Evolutionary conservation across 2,329 filamentous ascomycete genomes (phyloP).

Genomic region (Thelonectria olida): DNA sequence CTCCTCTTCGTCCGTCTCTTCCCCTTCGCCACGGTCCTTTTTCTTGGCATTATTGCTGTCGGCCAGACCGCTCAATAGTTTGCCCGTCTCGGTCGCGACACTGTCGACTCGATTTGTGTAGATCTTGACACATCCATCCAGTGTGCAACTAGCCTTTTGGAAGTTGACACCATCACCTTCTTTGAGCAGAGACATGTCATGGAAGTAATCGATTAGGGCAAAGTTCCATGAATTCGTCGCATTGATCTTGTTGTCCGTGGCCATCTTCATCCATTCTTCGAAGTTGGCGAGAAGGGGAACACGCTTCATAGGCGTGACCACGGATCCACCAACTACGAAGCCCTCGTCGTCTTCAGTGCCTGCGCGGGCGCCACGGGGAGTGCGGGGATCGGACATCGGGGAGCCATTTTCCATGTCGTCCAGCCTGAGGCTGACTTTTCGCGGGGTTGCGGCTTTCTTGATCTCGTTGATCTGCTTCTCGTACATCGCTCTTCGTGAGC

Average conservation of each 20-base stretch:
- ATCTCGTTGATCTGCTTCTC: constrained; percentile 93
- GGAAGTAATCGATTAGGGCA: constrained; percentile 99
- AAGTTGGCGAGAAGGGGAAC: constrained; percentile 97
- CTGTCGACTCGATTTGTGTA: constrained; percentile 99
- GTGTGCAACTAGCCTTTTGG: constrained; percentile 95
- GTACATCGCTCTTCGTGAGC: constrained; percentile 87
- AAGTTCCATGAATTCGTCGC: constrained; percentile 99
- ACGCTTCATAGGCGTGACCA: constrained; percentile 94
- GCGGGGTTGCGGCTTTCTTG: constrained; percentile 74
- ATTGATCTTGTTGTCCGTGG: constrained; percentile 99
- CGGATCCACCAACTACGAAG: constrained; percentile 74
- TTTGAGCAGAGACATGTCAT: constrained; percentile 97
- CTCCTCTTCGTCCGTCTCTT: constrained; percentile 72
- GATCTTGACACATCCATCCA: constrained; percentile 98
- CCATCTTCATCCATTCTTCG: constrained; percentile 99
- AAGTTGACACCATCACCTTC: constrained; percentile 98
- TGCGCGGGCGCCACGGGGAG: constrained; percentile 53
- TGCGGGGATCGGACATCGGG: constrained; percentile 64
- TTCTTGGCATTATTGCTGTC: constrained; percentile 85
- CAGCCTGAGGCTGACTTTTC: constrained; percentile 69
- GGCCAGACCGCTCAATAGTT: constrained; percentile 90
- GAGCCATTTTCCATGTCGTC: constrained; percentile 67
- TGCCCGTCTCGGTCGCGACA: constrained; percentile 96
- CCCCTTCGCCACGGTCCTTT: constrained; percentile 72
- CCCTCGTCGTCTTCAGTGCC: constrained; percentile 62